Evolutionary conservation across 2,329 filamentous ascomycete species (phyloP).

Genomic region (Phaeosphaeriaceae sp.): DNA sequence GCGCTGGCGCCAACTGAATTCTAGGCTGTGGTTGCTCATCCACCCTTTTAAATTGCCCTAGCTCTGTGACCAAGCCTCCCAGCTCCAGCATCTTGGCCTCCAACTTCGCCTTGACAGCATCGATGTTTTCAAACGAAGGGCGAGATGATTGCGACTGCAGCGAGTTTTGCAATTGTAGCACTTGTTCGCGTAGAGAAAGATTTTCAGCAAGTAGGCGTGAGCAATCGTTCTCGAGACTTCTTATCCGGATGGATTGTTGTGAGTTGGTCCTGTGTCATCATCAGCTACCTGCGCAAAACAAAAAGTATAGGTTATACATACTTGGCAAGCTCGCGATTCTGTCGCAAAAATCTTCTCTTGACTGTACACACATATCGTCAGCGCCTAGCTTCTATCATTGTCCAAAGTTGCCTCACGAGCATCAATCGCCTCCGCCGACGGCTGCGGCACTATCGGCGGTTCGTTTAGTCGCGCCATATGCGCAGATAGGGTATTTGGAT

Average conservation of each 20-base stretch:
- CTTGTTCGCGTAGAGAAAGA: conserved; percentile 72
- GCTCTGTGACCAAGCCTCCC: conserved; percentile 67
- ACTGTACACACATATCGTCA: conserved; percentile 67
- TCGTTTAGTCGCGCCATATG: conserved; percentile 84
- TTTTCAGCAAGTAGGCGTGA: conserved; percentile 80
- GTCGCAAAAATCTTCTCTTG: conserved; percentile 77
- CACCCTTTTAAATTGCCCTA: conserved; percentile 57
- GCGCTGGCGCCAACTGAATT: conserved; percentile 57
- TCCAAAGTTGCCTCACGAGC: conserved; percentile 11
- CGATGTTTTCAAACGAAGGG: conserved; percentile 68
- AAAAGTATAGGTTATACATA: conserved; percentile 25
- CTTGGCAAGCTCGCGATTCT: conserved; percentile 81
- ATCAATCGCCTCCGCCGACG: conserved; percentile 71
- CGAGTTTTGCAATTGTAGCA: conserved; percentile 72
- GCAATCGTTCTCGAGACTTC: conserved; percentile 76
- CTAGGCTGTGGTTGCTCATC: conserved; percentile 43
- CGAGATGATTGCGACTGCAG: conserved; percentile 66
- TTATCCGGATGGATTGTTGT: conserved; percentile 76
- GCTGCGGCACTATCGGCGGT: conserved; percentile 56
- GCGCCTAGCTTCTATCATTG: conserved; percentile 38
- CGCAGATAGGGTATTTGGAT: conserved; percentile 47
- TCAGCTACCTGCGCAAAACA: conserved; percentile 10
- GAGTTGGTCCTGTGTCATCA: conserved; percentile 69
- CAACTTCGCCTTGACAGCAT: conserved; percentile 72
- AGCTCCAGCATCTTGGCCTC: conserved; percentile 76